Percentiles rank a stretch among this genome's conserved stretches.
phyloP scores from a whole-genome alignment of 352 stramenopile species.

The Globisporangium rhizosaccharum region DNA sequence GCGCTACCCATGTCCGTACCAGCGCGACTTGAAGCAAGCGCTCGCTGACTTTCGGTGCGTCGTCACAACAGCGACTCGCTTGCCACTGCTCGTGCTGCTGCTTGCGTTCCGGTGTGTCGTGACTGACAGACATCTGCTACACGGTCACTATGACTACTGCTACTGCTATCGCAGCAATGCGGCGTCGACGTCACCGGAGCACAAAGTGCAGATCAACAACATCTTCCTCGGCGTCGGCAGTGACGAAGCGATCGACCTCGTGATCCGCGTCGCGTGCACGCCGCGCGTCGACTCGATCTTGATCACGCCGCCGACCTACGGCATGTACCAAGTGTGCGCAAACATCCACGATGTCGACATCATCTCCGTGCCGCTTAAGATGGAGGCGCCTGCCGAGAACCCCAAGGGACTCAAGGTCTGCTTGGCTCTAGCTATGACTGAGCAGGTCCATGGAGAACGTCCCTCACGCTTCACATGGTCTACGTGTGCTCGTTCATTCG shows the following conservation, averaged over 20 bases:
- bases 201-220: constrained; percentile 82
- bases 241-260: constrained; percentile 97
- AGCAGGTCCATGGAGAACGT: too few relatives aligned
- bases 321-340: constrained; percentile 99
- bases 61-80: not conserved
- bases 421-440: not conserved
- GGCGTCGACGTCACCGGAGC: constrained; percentile 26
- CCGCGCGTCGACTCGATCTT: constrained; percentile 93
- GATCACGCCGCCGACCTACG: constrained; percentile 97
- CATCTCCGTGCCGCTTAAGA: constrained; percentile 87
- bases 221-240: constrained; percentile 98
- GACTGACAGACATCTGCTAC: not conserved
- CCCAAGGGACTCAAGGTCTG: constrained; percentile 55
- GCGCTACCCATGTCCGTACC: constrained; percentile 95
- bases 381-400: constrained; percentile 54
- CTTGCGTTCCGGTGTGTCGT: not conserved
- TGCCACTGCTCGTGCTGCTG: not conserved
- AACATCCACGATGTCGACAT: constrained; percentile 98
- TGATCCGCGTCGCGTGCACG: constrained; percentile 96
- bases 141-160: constrained; percentile 7
- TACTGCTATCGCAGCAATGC: constrained; percentile 32
- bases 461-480: too few relatives aligned
- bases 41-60: constrained; percentile 77
- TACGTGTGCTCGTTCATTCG: not conserved
- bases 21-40: constrained; percentile 89